A percentile compares a stretch with the other conserved stretches of the same genome.
phyloP scores from a whole-genome alignment of 371 early-diverging fungal species.

The Haplosporangium sp. region DNA sequence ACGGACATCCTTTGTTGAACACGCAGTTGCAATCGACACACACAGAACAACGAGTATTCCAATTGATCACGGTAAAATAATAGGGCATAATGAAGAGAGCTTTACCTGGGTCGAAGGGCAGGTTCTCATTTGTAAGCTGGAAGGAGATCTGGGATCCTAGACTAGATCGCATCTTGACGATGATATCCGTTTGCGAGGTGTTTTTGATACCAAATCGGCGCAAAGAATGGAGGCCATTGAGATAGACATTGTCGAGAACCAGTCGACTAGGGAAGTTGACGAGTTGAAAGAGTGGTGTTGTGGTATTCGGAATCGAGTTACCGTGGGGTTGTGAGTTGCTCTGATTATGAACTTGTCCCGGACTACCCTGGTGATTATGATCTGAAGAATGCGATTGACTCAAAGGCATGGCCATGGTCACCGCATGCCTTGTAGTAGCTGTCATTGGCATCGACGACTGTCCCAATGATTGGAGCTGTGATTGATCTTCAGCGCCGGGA shows the following conservation, averaged over 20 bases:
- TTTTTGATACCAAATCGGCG: constrained; percentile 80
- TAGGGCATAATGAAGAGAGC: not conserved
- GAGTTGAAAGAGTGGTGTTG: constrained; percentile 64
- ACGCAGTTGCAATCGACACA: no score
- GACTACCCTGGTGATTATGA: not conserved
- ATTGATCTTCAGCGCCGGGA: no score
- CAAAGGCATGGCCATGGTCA: not conserved
- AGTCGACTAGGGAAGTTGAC: constrained; percentile 67
- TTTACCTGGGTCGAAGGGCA: constrained; percentile 59
- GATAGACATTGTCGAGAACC: constrained; percentile 78
- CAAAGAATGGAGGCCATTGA: constrained; percentile 87
- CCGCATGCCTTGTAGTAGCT: no score
- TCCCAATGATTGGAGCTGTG: no score
- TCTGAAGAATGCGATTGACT: not conserved
- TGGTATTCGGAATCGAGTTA: constrained; percentile 14
- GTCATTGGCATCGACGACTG: no score
- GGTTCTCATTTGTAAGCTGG: constrained; percentile 90
- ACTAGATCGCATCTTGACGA: constrained; percentile 85
- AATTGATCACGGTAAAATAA: not conserved
- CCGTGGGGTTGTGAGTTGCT: constrained; percentile 6
- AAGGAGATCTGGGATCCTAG: constrained; percentile 87
- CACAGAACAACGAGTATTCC: no score
- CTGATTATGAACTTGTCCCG: constrained; percentile 4
- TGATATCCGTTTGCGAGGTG: constrained; percentile 64
- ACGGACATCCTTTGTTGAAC: no score